A percentile compares a stretch with the other conserved stretches of the same genome.
Evolutionary conservation across 345 rosid species (phyloP).

Genomic region (Syzygium aromaticum): DNA sequence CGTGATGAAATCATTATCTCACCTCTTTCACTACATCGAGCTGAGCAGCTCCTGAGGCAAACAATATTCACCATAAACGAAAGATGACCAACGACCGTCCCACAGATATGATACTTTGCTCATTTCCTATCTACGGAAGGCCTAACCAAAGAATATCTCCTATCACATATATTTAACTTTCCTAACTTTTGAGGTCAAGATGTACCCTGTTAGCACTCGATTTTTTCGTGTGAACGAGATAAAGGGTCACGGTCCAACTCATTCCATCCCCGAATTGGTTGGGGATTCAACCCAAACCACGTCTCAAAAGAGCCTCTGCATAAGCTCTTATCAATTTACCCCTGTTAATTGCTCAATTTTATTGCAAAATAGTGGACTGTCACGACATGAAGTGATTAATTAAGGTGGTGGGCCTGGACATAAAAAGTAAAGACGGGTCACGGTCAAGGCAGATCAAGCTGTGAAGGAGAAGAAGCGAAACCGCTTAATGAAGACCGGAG

Average conservation of each 20-base stretch:
- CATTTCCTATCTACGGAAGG: neutral
- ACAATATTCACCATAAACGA: neutral
- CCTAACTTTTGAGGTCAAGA: neutral
- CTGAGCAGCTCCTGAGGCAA: neutral
- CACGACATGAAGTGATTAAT: neutral
- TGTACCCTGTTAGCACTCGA: neutral
- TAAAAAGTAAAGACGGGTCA: neutral
- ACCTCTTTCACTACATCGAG: neutral
- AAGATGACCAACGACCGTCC: neutral
- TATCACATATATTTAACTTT: neutral
- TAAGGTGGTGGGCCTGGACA: neutral
- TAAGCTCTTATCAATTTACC: neutral
- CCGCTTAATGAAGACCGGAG: neutral
- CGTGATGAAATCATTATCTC: neutral
- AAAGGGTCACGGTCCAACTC: neutral
- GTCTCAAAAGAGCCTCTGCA: neutral
- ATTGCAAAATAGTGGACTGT: neutral
- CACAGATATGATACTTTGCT: too few relatives aligned
- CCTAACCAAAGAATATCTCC: neutral
- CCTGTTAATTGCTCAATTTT: neutral
- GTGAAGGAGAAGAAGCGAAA: neutral
- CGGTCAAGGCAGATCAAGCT: neutral
- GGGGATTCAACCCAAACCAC: neutral
- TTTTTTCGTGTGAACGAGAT: neutral
- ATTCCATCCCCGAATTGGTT: neutral